Conservation (phyloP, 768 basidiomycete genomes). For the Xerocomus spinulosus region DNA sequence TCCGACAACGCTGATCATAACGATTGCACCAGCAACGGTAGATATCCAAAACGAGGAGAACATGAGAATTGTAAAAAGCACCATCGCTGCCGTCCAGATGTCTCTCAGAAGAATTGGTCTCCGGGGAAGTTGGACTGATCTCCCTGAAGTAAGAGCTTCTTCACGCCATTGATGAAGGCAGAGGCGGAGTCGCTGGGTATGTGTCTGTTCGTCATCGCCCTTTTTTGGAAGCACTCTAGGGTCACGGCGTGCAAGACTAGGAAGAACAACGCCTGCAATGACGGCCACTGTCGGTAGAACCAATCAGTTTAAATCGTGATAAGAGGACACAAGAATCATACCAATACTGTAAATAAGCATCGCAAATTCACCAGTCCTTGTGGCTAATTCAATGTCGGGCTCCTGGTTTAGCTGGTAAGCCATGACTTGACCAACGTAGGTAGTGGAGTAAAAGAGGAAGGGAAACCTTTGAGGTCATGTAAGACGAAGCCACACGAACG, state of each 20-base stretch:
- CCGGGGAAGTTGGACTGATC: conserved; percentile 71
- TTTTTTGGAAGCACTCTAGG: conserved; percentile 69
- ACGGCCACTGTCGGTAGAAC: conserved; percentile 63
- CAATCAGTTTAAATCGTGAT: neutral
- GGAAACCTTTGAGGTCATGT: conserved; percentile 63
- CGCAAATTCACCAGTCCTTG: conserved; percentile 80
- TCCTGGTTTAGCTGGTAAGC: conserved; percentile 68
- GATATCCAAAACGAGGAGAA: conserved; percentile 84
- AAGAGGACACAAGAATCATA: conserved; percentile 26
- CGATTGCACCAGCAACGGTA: conserved; percentile 71
- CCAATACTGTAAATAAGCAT: conserved; percentile 89
- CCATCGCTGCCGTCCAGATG: conserved; percentile 86
- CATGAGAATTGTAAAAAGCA: conserved; percentile 76
- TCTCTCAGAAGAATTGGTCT: conserved; percentile 91
- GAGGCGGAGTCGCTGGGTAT: conserved; percentile 62
- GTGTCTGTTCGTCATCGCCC: conserved; percentile 66
- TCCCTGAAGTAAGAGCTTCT: conserved; percentile 73
- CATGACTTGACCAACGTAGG: conserved; percentile 93
- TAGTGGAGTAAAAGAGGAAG: conserved; percentile 91
- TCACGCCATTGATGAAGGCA: conserved; percentile 79
- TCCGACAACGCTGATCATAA: conserved; percentile 79
- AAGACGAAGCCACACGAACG: conserved; percentile 4
- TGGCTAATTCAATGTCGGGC: conserved; percentile 80
- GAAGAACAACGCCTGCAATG: conserved; percentile 73
- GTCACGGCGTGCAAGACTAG: conserved; percentile 78